Evolutionary conservation across 805 yeast genomes (phyloP), one percentile per base, ranked within the genome.

Genomic region (Monosporozyma unispora): DNA sequence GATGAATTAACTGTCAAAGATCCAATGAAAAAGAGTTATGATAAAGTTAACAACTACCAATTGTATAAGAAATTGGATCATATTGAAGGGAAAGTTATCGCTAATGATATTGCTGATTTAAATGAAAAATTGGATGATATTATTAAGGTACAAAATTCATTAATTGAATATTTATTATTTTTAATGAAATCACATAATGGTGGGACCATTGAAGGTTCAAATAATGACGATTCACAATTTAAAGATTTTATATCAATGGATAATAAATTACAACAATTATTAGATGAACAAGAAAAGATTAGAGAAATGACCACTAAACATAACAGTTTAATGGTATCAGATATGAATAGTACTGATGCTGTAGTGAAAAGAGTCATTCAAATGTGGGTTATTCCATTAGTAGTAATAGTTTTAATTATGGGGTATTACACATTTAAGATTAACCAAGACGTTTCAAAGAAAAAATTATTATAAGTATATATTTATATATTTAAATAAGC

Each of bases 361-460:
- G 55, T 66, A 22, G 57, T 62, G 3, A 53, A 56, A 31, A 63
- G 22, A 35, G 21, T 54, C 39, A 43, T 66, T 14, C 50, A 58
- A 6, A 49, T 64, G 4, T 64, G 69, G 67, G 29, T 66, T 11
- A 45, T 62, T 2, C 69, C 70, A 18, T 50, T 66, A 19, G 54
- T 58, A 18, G 44, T 62, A 21, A 52, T 66, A 3, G 57, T 65
- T 59, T 45, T 58, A 14, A 54, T 64, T 4, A 62, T 66, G 67
- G 67, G 64, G 3, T 66, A 66, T 51, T 64, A 63, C 45, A 66
- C 69, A 12, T 65, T 62, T 50, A 59, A 52, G 48, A 65, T 65
- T 31, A 63, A 63, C 48, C 68, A 64, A 56, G 69, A 66, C 44
- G 64, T 66, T 44, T 58, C 57, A 9, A 66, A 66, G 46, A 57